Conservation (phyloP, 2,329 filamentous ascomycete species). For the Aspergillus bombycis region DNA sequence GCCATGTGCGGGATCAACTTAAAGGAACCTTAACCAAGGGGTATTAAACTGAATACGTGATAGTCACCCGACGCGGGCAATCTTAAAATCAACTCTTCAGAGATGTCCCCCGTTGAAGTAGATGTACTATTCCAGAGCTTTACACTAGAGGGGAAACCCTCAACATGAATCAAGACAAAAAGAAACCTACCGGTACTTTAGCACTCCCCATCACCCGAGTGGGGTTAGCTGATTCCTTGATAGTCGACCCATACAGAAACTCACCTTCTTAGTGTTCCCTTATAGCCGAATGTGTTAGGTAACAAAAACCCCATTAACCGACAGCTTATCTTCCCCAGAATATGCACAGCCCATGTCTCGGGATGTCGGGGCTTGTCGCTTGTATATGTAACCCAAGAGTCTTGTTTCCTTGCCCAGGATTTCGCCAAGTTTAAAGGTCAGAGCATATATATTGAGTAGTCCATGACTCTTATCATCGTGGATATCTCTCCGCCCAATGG, state of each 20-base stretch:
- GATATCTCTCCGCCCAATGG: constrained; percentile 9
- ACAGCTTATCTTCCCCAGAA: constrained; percentile 7
- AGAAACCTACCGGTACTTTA: not conserved
- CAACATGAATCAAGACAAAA: not conserved
- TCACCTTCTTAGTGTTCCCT: not conserved
- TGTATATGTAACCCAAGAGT: not conserved
- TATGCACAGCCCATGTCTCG: not conserved
- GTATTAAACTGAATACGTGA: not conserved
- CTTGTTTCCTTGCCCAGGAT: not conserved
- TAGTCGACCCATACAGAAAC: not conserved
- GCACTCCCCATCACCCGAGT: not conserved
- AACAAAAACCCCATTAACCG: constrained; percentile 8
- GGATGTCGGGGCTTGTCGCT: not conserved
- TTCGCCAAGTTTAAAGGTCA: not conserved
- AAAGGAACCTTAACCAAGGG: not conserved
- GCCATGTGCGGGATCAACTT: not conserved
- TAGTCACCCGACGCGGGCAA: not conserved
- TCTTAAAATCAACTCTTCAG: not conserved
- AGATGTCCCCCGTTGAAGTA: not conserved
- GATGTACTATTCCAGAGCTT: not conserved
- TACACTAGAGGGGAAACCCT: not conserved
- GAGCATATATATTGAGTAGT: not conserved
- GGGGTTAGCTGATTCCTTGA: not conserved
- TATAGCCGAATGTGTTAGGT: constrained; percentile 8
- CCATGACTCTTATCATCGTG: not conserved